phyloP scores from a whole-genome alignment of 768 basidiomycete genomes.

The Lentinula lateritia region DNA sequence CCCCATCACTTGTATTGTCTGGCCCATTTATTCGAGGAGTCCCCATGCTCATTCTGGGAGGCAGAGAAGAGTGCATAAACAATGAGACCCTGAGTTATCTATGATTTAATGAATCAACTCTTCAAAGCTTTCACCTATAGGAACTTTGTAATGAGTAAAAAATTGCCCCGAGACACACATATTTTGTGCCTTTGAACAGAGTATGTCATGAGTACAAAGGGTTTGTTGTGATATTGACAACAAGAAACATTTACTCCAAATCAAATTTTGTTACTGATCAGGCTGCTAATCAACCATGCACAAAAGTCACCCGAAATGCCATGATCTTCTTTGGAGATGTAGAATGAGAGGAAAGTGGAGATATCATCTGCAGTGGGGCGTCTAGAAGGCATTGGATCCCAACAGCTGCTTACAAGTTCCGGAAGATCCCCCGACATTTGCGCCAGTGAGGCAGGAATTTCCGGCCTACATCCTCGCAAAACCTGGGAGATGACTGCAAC shows the following conservation, averaged over 20 bases:
- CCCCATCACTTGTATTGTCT: too few species aligned
- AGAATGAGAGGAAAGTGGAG: not conserved
- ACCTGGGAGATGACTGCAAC: not conserved
- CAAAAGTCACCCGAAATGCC: not conserved
- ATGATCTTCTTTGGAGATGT: not conserved
- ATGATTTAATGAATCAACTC: too few species aligned
- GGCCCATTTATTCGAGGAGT: too few species aligned
- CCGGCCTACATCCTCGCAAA: not conserved
- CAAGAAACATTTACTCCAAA: not conserved
- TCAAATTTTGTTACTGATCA: not conserved
- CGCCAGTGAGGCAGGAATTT: not conserved
- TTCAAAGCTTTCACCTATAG: too few species aligned
- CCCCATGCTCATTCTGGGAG: too few species aligned
- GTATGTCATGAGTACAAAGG: too few species aligned
- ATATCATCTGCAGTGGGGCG: not conserved
- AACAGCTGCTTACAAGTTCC: not conserved
- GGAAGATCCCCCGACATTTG: not conserved
- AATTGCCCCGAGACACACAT: too few species aligned
- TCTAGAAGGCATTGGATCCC: not conserved
- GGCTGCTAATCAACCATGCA: not conserved
- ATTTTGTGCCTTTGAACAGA: too few species aligned
- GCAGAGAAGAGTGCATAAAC: too few species aligned
- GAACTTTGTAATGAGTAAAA: too few species aligned
- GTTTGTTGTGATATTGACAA: too few species aligned
- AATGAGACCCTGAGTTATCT: too few species aligned